phyloP scores from a whole-genome alignment of 2,329 filamentous ascomycete genomes.

The Trichoderma brevicompactum region DNA sequence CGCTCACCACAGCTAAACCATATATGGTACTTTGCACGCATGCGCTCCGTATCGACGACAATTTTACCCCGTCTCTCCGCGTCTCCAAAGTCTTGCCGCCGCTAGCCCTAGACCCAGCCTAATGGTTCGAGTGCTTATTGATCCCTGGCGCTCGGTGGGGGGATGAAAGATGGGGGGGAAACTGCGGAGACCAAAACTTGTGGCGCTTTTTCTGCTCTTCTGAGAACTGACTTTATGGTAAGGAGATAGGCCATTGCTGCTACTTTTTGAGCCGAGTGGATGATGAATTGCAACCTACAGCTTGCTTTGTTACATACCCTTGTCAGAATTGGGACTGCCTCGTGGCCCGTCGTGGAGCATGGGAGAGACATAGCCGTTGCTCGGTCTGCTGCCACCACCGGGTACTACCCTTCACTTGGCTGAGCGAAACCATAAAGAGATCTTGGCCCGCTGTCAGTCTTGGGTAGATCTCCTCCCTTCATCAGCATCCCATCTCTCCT shows the following conservation, averaged over 20 bases:
- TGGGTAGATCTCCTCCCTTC: neutral
- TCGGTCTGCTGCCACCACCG: neutral
- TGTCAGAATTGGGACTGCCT: conserved; percentile 4
- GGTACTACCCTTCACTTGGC: neutral
- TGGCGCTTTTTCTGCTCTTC: neutral
- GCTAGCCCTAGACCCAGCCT: conserved; percentile 20
- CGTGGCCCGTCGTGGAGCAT: conserved; percentile 22
- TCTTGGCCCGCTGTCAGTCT: conserved; percentile 17
- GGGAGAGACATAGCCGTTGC: neutral
- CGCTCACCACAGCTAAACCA: conserved; percentile 2
- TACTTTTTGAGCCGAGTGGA: neutral
- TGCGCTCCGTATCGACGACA: neutral
- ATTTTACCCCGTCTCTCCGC: conserved; percentile 16
- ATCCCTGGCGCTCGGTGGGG: conserved; percentile 24
- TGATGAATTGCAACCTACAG: conserved; percentile 1
- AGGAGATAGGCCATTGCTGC: conserved; percentile 2
- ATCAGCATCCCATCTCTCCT: conserved; percentile 6
- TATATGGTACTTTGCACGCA: conserved; percentile 12
- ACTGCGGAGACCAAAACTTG: neutral
- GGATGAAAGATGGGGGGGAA: conserved; percentile 18
- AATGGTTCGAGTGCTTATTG: conserved; percentile 24
- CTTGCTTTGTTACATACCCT: conserved; percentile 17
- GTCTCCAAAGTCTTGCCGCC: conserved; percentile 22
- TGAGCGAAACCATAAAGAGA: conserved; percentile 22
- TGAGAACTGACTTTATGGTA: neutral